These are phyloP conservation scores for Chaetomium fimeti DNA, from an alignment of 495 filamentous ascomycete species.

Conservation along the genomic window DNA sequence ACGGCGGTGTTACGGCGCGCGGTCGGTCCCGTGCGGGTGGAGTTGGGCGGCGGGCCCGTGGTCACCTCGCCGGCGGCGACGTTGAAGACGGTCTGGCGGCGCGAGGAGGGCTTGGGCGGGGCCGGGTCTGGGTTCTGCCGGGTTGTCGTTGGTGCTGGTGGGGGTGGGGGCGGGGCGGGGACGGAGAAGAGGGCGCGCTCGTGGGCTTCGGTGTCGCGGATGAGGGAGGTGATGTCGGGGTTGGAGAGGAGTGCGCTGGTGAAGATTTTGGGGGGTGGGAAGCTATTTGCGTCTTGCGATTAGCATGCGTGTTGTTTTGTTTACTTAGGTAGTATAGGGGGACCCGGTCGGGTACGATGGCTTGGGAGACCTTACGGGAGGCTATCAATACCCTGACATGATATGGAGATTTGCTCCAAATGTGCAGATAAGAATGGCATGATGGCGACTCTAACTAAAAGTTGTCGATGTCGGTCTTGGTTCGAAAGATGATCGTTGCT, in stretches of 20 bases:
- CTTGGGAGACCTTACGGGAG: conserved; percentile 3
- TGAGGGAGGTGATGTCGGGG: conserved; percentile 89
- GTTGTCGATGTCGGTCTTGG: neutral
- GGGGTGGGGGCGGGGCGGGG: conserved; percentile 59
- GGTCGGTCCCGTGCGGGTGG: conserved; percentile 36
- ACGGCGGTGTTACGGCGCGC: conserved; percentile 77
- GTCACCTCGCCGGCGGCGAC: conserved; percentile 55
- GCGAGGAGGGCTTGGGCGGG: conserved; percentile 37
- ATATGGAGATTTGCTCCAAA: conserved; percentile 8
- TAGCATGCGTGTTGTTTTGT: conserved; percentile 1
- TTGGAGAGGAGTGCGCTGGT: conserved; percentile 85
- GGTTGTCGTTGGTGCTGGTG: conserved; percentile 19
- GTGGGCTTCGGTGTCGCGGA: conserved; percentile 92
- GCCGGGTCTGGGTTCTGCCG: conserved; percentile 20
- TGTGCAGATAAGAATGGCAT: neutral
- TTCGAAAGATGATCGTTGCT: neutral
- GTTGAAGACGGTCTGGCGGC: conserved; percentile 57
- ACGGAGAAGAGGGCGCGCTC: conserved; percentile 94
- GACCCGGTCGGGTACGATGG: neutral
- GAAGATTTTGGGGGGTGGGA: conserved; percentile 89
- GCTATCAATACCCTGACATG: conserved; percentile 1
- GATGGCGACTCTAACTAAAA: neutral
- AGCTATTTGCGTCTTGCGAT: conserved; percentile 49
- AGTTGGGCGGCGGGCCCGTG: conserved; percentile 44
- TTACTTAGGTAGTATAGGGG: neutral